phyloP scores from a whole-genome alignment of 306 rosid genomes.

The Notholithocarpus densiflorus region DNA sequence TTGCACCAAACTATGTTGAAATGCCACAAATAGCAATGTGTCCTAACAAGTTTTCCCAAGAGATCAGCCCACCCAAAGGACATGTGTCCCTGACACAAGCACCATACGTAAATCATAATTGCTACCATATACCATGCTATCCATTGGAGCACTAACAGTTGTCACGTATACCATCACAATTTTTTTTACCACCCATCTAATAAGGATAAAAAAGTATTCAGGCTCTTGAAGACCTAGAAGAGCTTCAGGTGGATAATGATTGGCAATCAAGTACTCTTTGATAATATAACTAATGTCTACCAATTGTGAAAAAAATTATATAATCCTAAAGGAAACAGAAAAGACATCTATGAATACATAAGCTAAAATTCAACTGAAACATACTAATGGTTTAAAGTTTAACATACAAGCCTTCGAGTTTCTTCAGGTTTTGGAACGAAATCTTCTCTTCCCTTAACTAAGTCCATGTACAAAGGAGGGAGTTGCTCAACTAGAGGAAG shows the following conservation, averaged over 20 bases:
- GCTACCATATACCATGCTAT: neutral
- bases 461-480: constrained; percentile 92
- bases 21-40: neutral
- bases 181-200: neutral
- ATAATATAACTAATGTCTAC: neutral
- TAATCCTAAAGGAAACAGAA: constrained; percentile 1
- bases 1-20: neutral
- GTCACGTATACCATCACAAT: neutral
- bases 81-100: neutral
- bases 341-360: neutral
- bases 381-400: constrained; percentile 18
- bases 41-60: neutral
- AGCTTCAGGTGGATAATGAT: neutral
- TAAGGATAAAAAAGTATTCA: neutral
- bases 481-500: constrained; percentile 96
- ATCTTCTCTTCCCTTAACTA: constrained; percentile 83
- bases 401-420: constrained; percentile 76
- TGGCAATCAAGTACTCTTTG: neutral
- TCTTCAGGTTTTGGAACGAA: constrained; percentile 90
- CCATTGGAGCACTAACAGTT: neutral
- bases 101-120: neutral
- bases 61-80: neutral
- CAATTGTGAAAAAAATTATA: constrained; percentile 12
- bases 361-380: neutral
- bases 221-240: neutral